Conservation (phyloP, 1,284 basidiomycete species). For the Ceratobasidium sp. region DNA sequence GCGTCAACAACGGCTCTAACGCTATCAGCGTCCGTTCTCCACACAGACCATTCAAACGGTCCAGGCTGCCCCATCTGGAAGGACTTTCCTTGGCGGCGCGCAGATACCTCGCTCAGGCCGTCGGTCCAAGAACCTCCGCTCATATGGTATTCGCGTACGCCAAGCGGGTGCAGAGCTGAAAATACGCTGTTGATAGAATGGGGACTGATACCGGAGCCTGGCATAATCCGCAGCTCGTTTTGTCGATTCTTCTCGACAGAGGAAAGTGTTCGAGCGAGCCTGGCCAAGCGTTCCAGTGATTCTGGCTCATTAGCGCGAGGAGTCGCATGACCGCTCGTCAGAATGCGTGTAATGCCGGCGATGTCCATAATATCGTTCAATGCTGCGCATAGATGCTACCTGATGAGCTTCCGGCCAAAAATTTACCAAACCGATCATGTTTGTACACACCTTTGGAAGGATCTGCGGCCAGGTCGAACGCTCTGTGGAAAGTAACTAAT, state of each 20-base stretch:
- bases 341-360: constrained; percentile 71
- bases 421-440: not conserved
- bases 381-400: constrained; percentile 56
- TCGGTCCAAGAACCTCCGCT: constrained; percentile 63
- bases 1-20: constrained; percentile 60
- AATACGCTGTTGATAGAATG: constrained; percentile 63
- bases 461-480: constrained; percentile 78
- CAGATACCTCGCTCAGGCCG: constrained; percentile 56
- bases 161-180: constrained; percentile 62
- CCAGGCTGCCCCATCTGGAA: constrained; percentile 74
- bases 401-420: not conserved
- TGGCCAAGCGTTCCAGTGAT: constrained; percentile 25
- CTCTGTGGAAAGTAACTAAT: constrained; percentile 83
- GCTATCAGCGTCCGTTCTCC: constrained; percentile 66
- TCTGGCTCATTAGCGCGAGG: constrained; percentile 25
- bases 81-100: constrained; percentile 62
- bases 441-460: constrained; percentile 60
- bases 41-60: constrained; percentile 69
- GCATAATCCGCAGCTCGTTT: constrained; percentile 60
- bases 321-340: constrained; percentile 58
- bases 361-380: constrained; percentile 65
- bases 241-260: not conserved
- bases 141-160: constrained; percentile 72
- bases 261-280: constrained; percentile 5
- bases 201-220: constrained; percentile 76